Evolutionary conservation across 1,284 basidiomycete genomes (phyloP).

Genomic region (Apiotrichum siamense): DNA sequence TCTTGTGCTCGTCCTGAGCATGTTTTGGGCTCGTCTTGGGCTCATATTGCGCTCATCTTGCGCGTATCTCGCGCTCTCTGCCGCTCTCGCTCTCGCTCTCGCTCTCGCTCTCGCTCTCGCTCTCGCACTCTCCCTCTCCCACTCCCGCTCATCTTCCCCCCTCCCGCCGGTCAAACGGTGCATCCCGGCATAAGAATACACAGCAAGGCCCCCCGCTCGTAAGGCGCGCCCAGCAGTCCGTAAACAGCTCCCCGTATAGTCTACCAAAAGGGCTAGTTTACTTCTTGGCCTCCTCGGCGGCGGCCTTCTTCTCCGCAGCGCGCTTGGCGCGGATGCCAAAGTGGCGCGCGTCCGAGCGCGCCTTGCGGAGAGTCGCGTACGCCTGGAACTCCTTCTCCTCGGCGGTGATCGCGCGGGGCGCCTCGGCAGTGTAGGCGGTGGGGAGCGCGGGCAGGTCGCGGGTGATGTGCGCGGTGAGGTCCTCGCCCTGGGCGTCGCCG

Average conservation of each 20-base stretch:
- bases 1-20: too few relatives aligned
- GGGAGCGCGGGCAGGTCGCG: constrained; percentile 67
- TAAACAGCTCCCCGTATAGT: constrained; percentile 3
- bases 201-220: constrained; percentile 17
- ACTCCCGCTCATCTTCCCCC: not conserved
- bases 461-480: constrained; percentile 73
- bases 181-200: constrained; percentile 26
- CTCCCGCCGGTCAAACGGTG: constrained; percentile 16
- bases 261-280: constrained; percentile 11
- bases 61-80: too few relatives aligned
- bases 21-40: too few relatives aligned
- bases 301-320: constrained; percentile 48
- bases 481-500: constrained; percentile 84
- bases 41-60: too few relatives aligned
- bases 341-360: constrained; percentile 76
- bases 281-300: constrained; percentile 44
- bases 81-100: not conserved
- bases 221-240: constrained; percentile 11
- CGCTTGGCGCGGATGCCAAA: constrained; percentile 78
- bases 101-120: not conserved
- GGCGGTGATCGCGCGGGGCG: constrained; percentile 85
- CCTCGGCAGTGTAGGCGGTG: constrained; percentile 63
- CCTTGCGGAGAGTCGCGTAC: constrained; percentile 80
- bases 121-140: not conserved
- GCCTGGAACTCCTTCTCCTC: constrained; percentile 88